phyloP scores from a whole-genome alignment of 164 flowering plant genomes.

The Tinospora cordifolia region DNA sequence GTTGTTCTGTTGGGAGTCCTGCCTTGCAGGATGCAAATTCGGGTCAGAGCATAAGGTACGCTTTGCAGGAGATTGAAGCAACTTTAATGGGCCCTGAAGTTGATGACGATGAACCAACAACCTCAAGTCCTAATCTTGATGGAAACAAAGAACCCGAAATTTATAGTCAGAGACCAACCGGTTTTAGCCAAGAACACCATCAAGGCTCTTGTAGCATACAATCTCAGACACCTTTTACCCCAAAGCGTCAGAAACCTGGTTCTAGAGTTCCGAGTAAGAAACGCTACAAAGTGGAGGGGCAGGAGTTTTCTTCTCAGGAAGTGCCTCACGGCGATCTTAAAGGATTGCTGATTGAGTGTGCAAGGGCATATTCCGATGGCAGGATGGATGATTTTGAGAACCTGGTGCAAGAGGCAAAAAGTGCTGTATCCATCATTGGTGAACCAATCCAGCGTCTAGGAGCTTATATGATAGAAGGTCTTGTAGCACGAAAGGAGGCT shows the following conservation, averaged over 20 bases:
- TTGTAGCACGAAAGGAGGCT: constrained; percentile 45
- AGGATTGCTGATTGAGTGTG: constrained; percentile 57
- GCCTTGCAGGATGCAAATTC: constrained; percentile 21
- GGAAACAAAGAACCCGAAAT: constrained; percentile 24
- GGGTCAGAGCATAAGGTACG: constrained; percentile 32
- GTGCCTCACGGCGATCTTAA: constrained; percentile 36
- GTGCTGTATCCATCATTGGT: constrained; percentile 48
- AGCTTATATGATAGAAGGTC: constrained; percentile 60
- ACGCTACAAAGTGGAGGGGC: constrained; percentile 29
- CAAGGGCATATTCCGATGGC: constrained; percentile 54
- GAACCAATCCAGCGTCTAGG: constrained; percentile 68
- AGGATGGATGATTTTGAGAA: constrained; percentile 38
- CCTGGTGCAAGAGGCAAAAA: constrained; percentile 36
- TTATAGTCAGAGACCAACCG: constrained; percentile 27
- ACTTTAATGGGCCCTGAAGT: constrained; percentile 63
- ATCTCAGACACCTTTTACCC: constrained; percentile 25
- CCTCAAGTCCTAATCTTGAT: constrained; percentile 23
- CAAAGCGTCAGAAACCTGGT: constrained; percentile 20
- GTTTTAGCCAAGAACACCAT: constrained; percentile 24
- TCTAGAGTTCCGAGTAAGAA: constrained; percentile 30
- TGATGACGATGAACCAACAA: constrained; percentile 31
- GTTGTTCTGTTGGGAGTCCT: constrained; percentile 18
- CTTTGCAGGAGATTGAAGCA: constrained; percentile 55
- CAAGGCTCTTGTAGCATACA: constrained; percentile 20
- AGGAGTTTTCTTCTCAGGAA: constrained; percentile 23